Evolutionary conservation across 2,329 filamentous ascomycete genomes (phyloP), one percentile per base, ranked within the genome.

Genomic region (Trichophyton mentagrophytes): DNA sequence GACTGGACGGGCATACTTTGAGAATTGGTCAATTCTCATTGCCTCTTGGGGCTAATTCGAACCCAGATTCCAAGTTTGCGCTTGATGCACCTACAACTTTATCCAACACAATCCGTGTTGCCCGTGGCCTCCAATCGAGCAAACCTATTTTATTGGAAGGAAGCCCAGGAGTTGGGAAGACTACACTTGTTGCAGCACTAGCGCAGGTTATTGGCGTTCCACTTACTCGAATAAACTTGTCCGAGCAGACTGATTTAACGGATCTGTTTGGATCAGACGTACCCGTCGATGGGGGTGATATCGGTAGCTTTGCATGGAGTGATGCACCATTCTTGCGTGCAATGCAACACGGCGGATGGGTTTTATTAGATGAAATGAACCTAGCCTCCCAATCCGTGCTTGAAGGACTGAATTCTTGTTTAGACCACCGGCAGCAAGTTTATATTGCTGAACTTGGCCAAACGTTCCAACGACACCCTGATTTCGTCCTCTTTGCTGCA

Each of bases 321-420:
- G 92, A 99, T 71, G 93, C 92, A 0, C 91, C 93, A 0, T 97
- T 99, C 70, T 78, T 99, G 20, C 88, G 90, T 70, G 93, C 93
- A 0, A 97, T 99, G 92, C 93, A 97, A 70, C 88, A 84, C 61
- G 93, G 93, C 30, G 89, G 95, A 67, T 99, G 93, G 93, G 93
- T 99, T 9, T 78, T 99, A 30, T 80, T 99, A 0, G 93, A 99
- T 69, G 93, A 99, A 77, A 99, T 99, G 93, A 99, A 99, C 68
- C 77, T 99, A 64, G 93, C 95, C 1, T 97, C 92, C 0, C 93
- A 99, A 71, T 95, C 92, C 3, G 91, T 99, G 1, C 82, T 99
- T 0, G 93, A 99, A 76, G 95, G 93, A 64, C 78, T 99, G 36
- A 99, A 99, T 67, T 92, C 93, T 22, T 97, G 93, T 76, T 81